These are phyloP conservation scores for Aspergillus pseudotamarii DNA, from an alignment of 2,329 filamentous ascomycete genomes.

Conservation along the genomic window DNA sequence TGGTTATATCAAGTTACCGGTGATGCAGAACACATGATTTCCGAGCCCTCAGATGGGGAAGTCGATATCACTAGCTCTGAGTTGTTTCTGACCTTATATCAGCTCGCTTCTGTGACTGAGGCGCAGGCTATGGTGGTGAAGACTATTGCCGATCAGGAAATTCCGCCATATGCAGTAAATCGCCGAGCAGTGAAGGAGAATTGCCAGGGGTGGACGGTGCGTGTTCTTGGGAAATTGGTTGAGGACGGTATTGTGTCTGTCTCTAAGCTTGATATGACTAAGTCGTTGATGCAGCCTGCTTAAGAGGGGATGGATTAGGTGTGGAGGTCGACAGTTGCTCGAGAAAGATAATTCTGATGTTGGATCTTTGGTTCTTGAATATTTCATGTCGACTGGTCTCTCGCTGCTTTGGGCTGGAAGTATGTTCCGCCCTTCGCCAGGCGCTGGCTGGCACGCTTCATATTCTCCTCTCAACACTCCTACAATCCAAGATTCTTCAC, in stretches of 20 bases:
- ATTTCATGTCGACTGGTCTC: too few relatives aligned
- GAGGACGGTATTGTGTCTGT: constrained; percentile 22
- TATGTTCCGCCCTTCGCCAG: too few relatives aligned
- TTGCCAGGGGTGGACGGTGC: constrained; percentile 28
- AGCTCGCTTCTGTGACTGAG: constrained; percentile 20
- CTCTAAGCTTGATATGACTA: constrained; percentile 23
- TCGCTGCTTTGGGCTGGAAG: too few relatives aligned
- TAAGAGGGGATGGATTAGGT: background rate
- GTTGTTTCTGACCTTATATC: constrained; percentile 19
- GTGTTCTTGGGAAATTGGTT: constrained; percentile 26
- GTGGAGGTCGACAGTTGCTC: too few relatives aligned
- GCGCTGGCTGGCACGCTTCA: too few relatives aligned
- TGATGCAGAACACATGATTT: too few relatives aligned
- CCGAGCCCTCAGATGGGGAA: too few relatives aligned
- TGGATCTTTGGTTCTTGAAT: too few relatives aligned
- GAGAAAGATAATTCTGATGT: background rate
- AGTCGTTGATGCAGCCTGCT: constrained; percentile 24
- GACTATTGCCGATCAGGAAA: constrained; percentile 22
- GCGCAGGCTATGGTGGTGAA: constrained; percentile 17
- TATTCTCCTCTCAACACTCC: too few relatives aligned
- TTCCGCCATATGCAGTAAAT: constrained; percentile 22
- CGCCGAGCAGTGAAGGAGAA: constrained; percentile 26
- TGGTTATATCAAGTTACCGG: too few relatives aligned
- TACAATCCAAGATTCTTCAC: too few relatives aligned
- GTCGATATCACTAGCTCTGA: constrained; percentile 16